A percentile compares a stretch with the other conserved stretches of the same genome.
Conservation (phyloP, 192 early-diverging fungal species). For the Backusella circina region DNA sequence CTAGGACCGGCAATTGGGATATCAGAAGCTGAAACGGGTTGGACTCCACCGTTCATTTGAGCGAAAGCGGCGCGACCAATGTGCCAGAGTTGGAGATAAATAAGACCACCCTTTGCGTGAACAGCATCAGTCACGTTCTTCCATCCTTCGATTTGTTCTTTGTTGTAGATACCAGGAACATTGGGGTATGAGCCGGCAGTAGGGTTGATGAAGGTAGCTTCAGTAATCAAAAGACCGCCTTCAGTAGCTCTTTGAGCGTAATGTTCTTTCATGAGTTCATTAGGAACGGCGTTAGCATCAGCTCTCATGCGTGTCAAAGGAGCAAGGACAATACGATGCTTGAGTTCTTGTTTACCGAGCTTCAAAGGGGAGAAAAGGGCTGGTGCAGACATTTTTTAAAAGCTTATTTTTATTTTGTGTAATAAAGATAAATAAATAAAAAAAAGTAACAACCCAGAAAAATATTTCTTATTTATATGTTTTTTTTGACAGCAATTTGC, state of each 20-base stretch:
- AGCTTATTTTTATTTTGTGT: neutral
- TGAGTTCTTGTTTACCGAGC: neutral
- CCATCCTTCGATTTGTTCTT: slow-evolving; percentile 46
- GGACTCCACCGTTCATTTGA: neutral
- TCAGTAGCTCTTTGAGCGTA: slow-evolving; percentile 7
- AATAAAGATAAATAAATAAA: neutral
- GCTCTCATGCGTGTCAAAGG: slow-evolving; percentile 14
- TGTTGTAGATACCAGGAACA: slow-evolving; percentile 34
- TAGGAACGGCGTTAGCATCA: neutral
- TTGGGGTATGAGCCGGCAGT: slow-evolving; percentile 17
- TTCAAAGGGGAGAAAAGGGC: slow-evolving; percentile 17
- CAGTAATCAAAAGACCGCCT: slow-evolving; percentile 8
- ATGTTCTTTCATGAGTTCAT: neutral
- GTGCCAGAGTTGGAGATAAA: slow-evolving; percentile 57
- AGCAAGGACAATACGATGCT: slow-evolving; percentile 17
- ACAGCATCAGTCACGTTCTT: slow-evolving; percentile 49
- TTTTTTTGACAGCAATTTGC: neutral
- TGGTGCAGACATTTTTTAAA: neutral
- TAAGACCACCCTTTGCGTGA: slow-evolving; percentile 49
- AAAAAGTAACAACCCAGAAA: neutral
- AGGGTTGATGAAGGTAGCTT: slow-evolving; percentile 11
- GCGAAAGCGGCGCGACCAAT: slow-evolving; percentile 10
- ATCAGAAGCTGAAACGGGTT: slow-evolving; percentile 15
- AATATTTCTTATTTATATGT: neutral
- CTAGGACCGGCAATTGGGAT: slow-evolving; percentile 3